Base-by-base conservation (phyloP, 2,329 filamentous ascomycete species). In the Dactylellina haptotyla region DNA sequence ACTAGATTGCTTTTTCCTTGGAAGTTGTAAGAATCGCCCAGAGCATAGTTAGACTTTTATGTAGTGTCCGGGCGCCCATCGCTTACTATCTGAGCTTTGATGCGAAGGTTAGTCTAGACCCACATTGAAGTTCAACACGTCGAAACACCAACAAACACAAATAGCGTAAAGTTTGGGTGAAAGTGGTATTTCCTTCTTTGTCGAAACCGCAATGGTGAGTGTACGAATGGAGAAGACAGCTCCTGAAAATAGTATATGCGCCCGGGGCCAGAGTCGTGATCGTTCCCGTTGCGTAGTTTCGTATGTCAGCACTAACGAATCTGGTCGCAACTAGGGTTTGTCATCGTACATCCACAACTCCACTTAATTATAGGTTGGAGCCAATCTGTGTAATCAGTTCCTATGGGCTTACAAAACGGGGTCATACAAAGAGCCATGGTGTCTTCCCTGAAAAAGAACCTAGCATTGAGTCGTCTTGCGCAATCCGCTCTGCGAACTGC, bases 291-390 rank as follows among this genome's bases (percentile, higher is more conserved):
- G 58, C 26, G 65, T 65, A 53, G 51, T 64, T 69, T 72, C 66
- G 67, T 48, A 64, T 72, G 67, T 72, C 67, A 72, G 67, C 67
- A 72, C 67, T 72, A 65, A 71, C 66, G 66, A 63, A 71, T 63
- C 51, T 64, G 67, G 67, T 41, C 65, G 51, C 23, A 72, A 59
- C 67, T 62, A 50, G 59, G 58, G 66, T 72, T 64, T 72, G 66
- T 72, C 58, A 71, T 57, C 53, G 41, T 32, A 41, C 66, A 70
- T 69, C 51, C 66, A 57, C 66, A n/a, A 54, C 59, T 72, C 61
- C 67, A 72, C 59, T 59, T 65, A 54, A 72, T 71, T 71, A 63
- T 63, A 72, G 59, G 66, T 48, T 46, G 39, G 26, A 65, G 43
- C 59, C 30, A 65, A 58, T 59, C 28, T 53, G 54, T 59, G 67